Evolutionary conservation across 768 basidiomycete genomes (phyloP).

Genomic region (Suillus discolor): DNA sequence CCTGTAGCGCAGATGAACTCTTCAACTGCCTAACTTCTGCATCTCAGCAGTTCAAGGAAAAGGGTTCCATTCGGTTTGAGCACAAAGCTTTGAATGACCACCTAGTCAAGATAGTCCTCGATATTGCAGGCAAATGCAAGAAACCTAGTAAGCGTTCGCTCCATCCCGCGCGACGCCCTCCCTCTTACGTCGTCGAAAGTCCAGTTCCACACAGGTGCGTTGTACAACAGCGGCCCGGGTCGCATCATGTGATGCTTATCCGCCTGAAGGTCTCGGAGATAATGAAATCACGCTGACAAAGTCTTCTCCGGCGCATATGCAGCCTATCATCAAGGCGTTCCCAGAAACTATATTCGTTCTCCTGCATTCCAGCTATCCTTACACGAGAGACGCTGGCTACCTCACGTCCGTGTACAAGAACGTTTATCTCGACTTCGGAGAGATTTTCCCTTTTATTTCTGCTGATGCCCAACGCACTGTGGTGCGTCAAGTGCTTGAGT

Average conservation of each 20-base stretch:
- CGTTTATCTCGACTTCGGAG: conserved; percentile 80
- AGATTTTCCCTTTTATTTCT: conserved; percentile 73
- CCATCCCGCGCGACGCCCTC: background rate
- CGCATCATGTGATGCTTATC: background rate
- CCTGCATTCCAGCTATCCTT: conserved; percentile 79
- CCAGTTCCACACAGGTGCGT: conserved; percentile 73
- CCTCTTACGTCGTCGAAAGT: conserved; percentile 42
- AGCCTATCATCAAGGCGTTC: conserved; percentile 65
- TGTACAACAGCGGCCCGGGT: background rate
- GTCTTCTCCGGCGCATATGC: conserved; percentile 67
- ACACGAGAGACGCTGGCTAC: conserved; percentile 77
- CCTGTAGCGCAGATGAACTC: conserved; percentile 28
- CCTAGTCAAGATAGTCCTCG: conserved; percentile 58
- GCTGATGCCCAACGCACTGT: conserved; percentile 60
- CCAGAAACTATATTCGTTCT: conserved; percentile 65
- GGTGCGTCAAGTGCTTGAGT: conserved; percentile 66
- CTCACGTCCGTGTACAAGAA: conserved; percentile 71
- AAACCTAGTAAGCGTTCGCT: conserved; percentile 57
- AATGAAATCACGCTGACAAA: conserved; percentile 61
- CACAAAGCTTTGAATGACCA: conserved; percentile 69
- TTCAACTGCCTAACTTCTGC: conserved; percentile 35
- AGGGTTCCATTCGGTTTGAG: conserved; percentile 50
- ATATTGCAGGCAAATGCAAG: conserved; percentile 49
- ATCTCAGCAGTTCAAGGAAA: conserved; percentile 37
- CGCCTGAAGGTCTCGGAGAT: conserved; percentile 58